Conservation (phyloP, 495 filamentous ascomycete genomes). For the Cenococcum geophilum region DNA sequence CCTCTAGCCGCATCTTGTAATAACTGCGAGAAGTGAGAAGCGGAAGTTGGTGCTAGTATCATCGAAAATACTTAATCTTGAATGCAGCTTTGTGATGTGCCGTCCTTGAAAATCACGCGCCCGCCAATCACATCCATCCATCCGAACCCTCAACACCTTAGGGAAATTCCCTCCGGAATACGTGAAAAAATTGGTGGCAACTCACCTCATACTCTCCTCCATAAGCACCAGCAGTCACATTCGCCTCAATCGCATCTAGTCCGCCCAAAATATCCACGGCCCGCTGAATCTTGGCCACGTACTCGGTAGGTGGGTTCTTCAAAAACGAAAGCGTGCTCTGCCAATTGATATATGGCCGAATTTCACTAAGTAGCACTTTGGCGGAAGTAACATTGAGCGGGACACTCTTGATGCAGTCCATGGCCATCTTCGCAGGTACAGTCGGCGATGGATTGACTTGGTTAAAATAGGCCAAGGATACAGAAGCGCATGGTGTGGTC, state of each 20-base stretch:
- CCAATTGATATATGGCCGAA: constrained; percentile 34
- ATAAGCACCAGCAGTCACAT: constrained; percentile 25
- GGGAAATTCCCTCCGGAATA: too few species aligned
- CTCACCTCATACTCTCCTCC: constrained; percentile 28
- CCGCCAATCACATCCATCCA: too few species aligned
- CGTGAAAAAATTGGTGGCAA: too few species aligned
- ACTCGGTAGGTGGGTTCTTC: constrained; percentile 35
- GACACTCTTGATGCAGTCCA: constrained; percentile 28
- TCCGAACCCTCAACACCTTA: too few species aligned
- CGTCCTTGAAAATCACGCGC: too few species aligned
- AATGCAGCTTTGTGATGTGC: too few species aligned
- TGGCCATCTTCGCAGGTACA: constrained; percentile 26
- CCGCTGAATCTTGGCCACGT: constrained; percentile 33
- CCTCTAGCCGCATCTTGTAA: too few species aligned
- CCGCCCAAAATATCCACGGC: constrained; percentile 31
- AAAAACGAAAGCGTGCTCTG: constrained; percentile 34
- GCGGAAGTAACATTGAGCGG: constrained; percentile 28
- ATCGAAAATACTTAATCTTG: too few species aligned
- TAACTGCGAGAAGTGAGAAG: too few species aligned
- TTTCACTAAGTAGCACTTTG: constrained; percentile 21
- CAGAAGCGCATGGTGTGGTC: constrained; percentile 3
- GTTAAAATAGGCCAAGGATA: neutral
- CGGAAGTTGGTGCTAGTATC: too few species aligned
- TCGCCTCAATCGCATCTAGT: constrained; percentile 26
- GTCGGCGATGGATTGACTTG: constrained; percentile 6